Evolutionary conservation across 1,284 basidiomycete species (phyloP).

Genomic region (Rhodofomes roseus): DNA sequence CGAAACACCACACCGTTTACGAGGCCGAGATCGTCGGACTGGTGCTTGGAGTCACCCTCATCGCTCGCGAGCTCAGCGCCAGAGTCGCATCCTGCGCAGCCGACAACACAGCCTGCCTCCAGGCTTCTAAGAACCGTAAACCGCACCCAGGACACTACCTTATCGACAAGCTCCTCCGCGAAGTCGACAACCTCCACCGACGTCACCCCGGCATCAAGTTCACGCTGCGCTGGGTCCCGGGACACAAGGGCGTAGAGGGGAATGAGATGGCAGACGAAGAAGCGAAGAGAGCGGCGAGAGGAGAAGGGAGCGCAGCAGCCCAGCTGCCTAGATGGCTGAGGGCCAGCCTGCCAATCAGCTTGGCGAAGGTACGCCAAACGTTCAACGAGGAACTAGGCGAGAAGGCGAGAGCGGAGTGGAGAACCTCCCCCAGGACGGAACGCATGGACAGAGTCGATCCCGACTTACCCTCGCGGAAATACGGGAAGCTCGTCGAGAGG

Average conservation of each 20-base stretch:
- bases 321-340: background rate
- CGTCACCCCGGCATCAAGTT: constrained; percentile 6
- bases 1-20: constrained; percentile 26
- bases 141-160: constrained; percentile 11
- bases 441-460: background rate
- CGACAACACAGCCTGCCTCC: constrained; percentile 10
- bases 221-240: constrained; percentile 15
- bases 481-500: no score
- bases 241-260: constrained; percentile 17
- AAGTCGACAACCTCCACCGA: background rate
- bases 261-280: constrained; percentile 18
- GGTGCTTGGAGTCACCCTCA: constrained; percentile 10
- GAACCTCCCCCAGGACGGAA: background rate
- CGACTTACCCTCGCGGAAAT: no score
- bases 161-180: constrained; percentile 9
- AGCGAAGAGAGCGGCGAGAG: constrained; percentile 9
- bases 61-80: background rate
- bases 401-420: background rate
- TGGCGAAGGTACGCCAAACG: background rate
- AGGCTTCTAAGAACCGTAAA: constrained; percentile 1
- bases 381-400: background rate
- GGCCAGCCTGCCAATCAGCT: background rate
- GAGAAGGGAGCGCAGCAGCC: background rate
- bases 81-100: constrained; percentile 4
- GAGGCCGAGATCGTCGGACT: constrained; percentile 29